Base-by-base conservation (phyloP, 2,329 filamentous ascomycete species). In the Aspergillus viridinutans region DNA sequence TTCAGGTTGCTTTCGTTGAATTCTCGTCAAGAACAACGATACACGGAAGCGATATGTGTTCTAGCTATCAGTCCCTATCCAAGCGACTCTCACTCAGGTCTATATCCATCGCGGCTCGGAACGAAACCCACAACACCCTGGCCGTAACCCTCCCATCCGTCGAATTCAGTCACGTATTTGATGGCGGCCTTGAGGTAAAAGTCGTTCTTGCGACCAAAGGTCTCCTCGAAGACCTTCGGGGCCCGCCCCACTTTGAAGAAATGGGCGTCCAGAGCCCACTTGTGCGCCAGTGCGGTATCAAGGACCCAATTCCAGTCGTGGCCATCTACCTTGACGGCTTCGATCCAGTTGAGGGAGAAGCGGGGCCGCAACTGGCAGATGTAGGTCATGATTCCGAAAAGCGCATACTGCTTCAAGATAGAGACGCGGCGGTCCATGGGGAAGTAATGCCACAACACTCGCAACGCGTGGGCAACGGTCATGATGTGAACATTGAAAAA, bases 141-240 rank as follows among this genome's bases (percentile, higher is more conserved):
- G n/a, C 55, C 55, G n/a, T 45, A 51, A 5, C 51, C 47, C 23
- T 50, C 47, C 51, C 55, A 57, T 2, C 51, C 52, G 21, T 35
- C 56, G 61, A 79, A 80, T 40, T 76, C 75, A 54, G 69, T 66
- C 17, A 68, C 67, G 62, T 78, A 76, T 59, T 74, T 78, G 21
- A 76, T 67, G 5, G 76, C 76, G 3, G 76, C 76, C 62, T 75
- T 78, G 55, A 77, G 61, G 63, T 72, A 79, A 55, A 73, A 76
- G 21, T 67, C 59, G 4, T 75, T 69, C 4, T 69, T 63, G 52
- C 71, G 69, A 4, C 67, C 67, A 72, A 72, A 76, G 0, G 72
- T 69, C 51, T 67, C 60, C 21, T 65, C 62, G 10, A 62, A 43
- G 17, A 52, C 61, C 50, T 53, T 63, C n/a, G 58, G 53, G 17